Base-by-base conservation (phyloP, 2,329 filamentous ascomycete genomes). In the Pseudocercospora fijiensis region DNA sequence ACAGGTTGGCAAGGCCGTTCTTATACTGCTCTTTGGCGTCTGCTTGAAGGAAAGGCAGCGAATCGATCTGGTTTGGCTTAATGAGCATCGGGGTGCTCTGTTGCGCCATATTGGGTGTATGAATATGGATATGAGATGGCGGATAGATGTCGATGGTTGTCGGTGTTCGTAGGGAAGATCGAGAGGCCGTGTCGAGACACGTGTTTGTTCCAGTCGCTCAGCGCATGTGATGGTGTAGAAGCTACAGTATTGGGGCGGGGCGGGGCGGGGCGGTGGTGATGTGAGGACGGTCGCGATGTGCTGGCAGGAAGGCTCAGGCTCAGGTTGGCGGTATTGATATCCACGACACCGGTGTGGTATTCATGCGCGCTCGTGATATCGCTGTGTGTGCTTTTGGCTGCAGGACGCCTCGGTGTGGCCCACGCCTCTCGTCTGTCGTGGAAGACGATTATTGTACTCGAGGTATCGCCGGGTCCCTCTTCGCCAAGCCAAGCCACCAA, bases 21-120 rank as follows among this genome's bases (percentile, higher is more conserved):
- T 82, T 82, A 70, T 86, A 86, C 67, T 84, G 81, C 51, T 79
- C 75, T 75, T 86, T 87, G 69, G 84, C 81, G 56, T 81, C 76
- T 8, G 84, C 82, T 65, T 76, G 82, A 28, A 88, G 77, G 73
- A 82, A 78, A 4, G 82, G 82, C 5, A 86, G 77, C 62, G 79
- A 79, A 65, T 81, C 79, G 58, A 86, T 82, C 65, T 84, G 81
- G 62, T 83, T 80, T 28, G 83, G 82, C 51, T 79, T 79, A 68
- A 85, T 84, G 62, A 76, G 60, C 30, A 60, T 56, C 4, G 56
- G 37, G 24, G 28, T 51, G 58, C 49, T 55, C 37, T 55, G 43
- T 51, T 65, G 63, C 55, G 63, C 63, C 63, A 65, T 65, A 13
- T 30, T 53, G 49, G 26, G 7, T 30, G 49, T 53, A 30, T 53